A percentile compares a stretch with the other conserved stretches of the same genome.
These are phyloP conservation scores for Zalaria obscura DNA, from an alignment of 2,329 filamentous ascomycete species.

Conservation along the genomic window DNA sequence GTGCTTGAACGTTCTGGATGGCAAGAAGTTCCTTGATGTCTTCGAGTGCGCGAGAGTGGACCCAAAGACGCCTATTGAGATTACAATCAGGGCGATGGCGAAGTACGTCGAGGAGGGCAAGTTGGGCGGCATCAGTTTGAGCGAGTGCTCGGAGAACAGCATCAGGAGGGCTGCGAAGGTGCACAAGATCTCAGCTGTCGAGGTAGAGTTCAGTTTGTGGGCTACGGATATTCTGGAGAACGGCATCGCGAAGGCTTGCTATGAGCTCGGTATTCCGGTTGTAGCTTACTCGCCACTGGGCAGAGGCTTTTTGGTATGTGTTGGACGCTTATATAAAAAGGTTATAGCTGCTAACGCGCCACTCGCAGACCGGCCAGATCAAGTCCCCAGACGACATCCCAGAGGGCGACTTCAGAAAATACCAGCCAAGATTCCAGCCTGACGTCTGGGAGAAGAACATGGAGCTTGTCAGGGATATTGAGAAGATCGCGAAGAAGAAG, in stretches of 20 bases:
- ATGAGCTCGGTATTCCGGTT: conserved; percentile 52
- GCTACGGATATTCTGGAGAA: conserved; percentile 43
- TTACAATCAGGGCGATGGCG: conserved; percentile 28
- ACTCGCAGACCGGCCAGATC: conserved; percentile 31
- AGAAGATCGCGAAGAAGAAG: conserved; percentile 45
- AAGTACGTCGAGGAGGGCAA: conserved; percentile 21
- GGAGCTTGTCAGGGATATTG: conserved; percentile 43
- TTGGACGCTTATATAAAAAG: neutral
- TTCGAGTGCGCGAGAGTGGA: conserved; percentile 32
- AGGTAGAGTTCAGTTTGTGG: conserved; percentile 47
- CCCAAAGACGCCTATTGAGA: conserved; percentile 28
- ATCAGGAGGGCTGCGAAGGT: conserved; percentile 36
- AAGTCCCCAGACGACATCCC: conserved; percentile 40
- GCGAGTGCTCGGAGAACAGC: conserved; percentile 29
- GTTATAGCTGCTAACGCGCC: neutral
- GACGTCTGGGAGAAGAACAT: conserved; percentile 52
- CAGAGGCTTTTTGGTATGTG: conserved; percentile 35
- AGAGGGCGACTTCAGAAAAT: conserved; percentile 31
- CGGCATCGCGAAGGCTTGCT: conserved; percentile 41
- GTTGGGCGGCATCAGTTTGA: conserved; percentile 31
- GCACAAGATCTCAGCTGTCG: conserved; percentile 42
- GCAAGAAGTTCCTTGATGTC: conserved; percentile 34
- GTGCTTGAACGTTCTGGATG: conserved; percentile 28
- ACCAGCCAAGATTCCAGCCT: conserved; percentile 45
- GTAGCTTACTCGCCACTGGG: conserved; percentile 62